These are phyloP conservation scores for Lodderomyces metapsilosis DNA, from an alignment of 1,139 yeast genomes.

Conservation along the genomic window DNA sequence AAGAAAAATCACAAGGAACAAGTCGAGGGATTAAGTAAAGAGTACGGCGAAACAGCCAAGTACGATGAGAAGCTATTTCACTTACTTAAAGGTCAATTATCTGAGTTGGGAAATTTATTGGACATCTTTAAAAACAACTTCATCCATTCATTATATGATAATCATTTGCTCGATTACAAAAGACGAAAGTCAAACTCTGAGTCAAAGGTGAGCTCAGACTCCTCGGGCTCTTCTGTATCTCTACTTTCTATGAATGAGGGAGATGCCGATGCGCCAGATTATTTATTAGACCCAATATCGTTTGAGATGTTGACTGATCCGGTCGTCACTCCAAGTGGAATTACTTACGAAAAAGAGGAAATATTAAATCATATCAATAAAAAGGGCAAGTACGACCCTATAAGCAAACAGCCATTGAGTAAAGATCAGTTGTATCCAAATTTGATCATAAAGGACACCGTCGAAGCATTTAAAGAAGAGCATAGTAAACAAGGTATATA, in stretches of 20 bases:
- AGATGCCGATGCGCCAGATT: slow-evolving; percentile 39
- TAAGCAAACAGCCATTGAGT: slow-evolving; percentile 33
- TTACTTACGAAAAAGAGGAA: slow-evolving; percentile 41
- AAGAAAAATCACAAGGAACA: slow-evolving; percentile 19
- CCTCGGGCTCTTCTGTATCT: slow-evolving; percentile 5
- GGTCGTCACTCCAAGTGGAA: slow-evolving; percentile 51
- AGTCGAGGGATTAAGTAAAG: slow-evolving; percentile 14
- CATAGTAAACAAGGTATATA: not conserved
- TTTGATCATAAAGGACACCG: slow-evolving; percentile 41
- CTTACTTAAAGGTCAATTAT: slow-evolving; percentile 18
- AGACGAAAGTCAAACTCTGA: slow-evolving; percentile 2
- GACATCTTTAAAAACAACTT: slow-evolving; percentile 24
- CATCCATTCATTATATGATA: slow-evolving; percentile 14
- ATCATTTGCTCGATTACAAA: slow-evolving; percentile 6
- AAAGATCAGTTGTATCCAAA: slow-evolving; percentile 44
- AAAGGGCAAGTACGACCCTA: slow-evolving; percentile 18
- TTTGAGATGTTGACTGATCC: slow-evolving; percentile 46
- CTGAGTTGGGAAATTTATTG: slow-evolving; percentile 20
- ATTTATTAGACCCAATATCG: slow-evolving; percentile 46
- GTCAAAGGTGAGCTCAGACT: slow-evolving; percentile 4
- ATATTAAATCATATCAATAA: slow-evolving; percentile 14
- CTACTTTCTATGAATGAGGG: slow-evolving; percentile 5
- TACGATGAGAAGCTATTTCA: slow-evolving; percentile 19
- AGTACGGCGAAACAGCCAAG: slow-evolving; percentile 11
- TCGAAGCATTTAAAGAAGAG: slow-evolving; percentile 22